A percentile compares a stretch with the other conserved stretches of the same genome.
Evolutionary conservation across 2,329 filamentous ascomycete genomes (phyloP).

Genomic region (Thermothelomyces thermophilus): DNA sequence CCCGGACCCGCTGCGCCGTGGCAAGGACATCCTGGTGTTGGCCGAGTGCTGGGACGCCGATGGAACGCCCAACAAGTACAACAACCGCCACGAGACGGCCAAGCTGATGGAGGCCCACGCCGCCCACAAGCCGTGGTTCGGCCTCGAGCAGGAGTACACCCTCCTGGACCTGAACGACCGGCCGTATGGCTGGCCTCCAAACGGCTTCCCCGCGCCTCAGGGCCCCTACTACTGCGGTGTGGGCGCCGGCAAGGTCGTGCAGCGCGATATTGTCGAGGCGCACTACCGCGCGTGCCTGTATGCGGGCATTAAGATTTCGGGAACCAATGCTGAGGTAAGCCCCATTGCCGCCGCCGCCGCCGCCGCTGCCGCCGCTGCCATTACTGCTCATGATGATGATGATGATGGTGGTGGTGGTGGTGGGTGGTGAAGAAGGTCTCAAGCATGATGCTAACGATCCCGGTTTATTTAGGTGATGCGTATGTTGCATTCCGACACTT

Average conservation of each 20-base stretch:
- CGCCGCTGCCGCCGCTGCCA: too few species aligned
- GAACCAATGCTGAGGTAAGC: slow-evolving; percentile 91
- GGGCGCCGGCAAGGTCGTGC: slow-evolving; percentile 92
- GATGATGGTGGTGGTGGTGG: too few species aligned
- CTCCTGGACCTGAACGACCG: slow-evolving; percentile 78
- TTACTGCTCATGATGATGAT: neutral
- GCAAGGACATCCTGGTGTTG: slow-evolving; percentile 61
- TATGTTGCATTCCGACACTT: slow-evolving; percentile 2
- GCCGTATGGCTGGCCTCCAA: slow-evolving; percentile 68
- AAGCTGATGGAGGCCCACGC: slow-evolving; percentile 86
- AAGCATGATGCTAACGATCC: neutral
- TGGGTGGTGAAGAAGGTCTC: too few species aligned
- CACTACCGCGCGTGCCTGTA: slow-evolving; percentile 71
- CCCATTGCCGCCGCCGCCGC: too few species aligned
- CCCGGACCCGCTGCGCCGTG: slow-evolving; percentile 36
- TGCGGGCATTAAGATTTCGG: slow-evolving; percentile 85
- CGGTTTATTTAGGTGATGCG: slow-evolving; percentile 37
- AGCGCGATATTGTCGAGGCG: slow-evolving; percentile 94
- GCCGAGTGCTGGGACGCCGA: slow-evolving; percentile 74
- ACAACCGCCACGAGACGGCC: slow-evolving; percentile 87
- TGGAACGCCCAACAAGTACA: slow-evolving; percentile 92
- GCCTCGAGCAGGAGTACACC: slow-evolving; percentile 89
- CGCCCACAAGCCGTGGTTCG: slow-evolving; percentile 88
- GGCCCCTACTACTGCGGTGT: slow-evolving; percentile 98
- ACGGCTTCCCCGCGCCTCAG: slow-evolving; percentile 63